Percentiles rank a stretch among this genome's conserved stretches.
Evolutionary conservation across 2,329 filamentous ascomycete genomes (phyloP).

Genomic region (Ceratocystis ficicola): DNA sequence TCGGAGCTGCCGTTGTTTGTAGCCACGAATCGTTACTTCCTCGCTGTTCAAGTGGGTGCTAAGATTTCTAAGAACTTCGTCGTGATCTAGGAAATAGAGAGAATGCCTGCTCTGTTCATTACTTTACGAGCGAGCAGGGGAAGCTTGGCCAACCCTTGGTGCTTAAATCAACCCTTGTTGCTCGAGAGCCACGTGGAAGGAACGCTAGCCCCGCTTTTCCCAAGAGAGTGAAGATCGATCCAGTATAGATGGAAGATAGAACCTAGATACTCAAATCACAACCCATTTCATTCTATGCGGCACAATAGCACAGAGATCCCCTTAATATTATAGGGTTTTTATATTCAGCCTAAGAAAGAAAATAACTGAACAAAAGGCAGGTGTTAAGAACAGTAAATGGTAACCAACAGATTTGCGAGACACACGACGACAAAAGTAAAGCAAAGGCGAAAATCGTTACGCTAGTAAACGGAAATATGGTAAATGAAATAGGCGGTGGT

Average conservation of each 20-base stretch:
- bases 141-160: background rate
- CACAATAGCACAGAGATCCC: too few species aligned
- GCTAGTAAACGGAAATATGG: background rate
- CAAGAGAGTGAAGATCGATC: background rate
- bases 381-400: background rate
- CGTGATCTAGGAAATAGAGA: background rate
- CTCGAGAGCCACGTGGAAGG: background rate
- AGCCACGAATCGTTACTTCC: background rate
- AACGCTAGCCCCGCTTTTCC: background rate
- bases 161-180: background rate
- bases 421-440: background rate
- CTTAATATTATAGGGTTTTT: background rate
- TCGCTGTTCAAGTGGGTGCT: background rate
- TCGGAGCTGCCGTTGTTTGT: background rate
- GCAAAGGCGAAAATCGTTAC: slow-evolving; percentile 2
- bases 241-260: too few species aligned
- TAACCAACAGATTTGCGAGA: slow-evolving; percentile 3
- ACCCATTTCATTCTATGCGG: too few species aligned
- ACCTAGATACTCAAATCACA: too few species aligned
- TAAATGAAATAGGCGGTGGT: slow-evolving; percentile 12
- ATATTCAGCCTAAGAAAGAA: background rate
- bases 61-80: background rate
- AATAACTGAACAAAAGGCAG: background rate
- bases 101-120: background rate
- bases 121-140: background rate